A percentile compares a stretch with the other conserved stretches of the same genome.
phyloP scores from a whole-genome alignment of 139 green algal genomes.

The Mesotaenium endlicherianum region DNA sequence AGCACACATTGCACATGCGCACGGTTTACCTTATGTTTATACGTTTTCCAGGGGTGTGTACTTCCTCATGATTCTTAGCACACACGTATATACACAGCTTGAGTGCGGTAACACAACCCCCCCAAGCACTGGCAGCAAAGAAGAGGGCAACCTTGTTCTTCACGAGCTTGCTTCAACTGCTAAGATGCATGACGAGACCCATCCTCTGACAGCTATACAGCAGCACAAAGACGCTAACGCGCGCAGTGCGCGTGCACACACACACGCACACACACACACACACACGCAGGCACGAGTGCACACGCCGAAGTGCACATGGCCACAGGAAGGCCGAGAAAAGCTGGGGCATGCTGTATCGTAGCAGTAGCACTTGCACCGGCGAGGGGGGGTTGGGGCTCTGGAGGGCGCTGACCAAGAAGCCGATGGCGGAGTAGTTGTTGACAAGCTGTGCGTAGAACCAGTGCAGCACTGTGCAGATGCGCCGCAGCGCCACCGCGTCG shows the following conservation, averaged over 20 bases:
- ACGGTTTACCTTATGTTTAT: not conserved
- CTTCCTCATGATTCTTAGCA: too few species aligned
- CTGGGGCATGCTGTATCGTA: not conserved
- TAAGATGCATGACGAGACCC: too few species aligned
- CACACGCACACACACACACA: not conserved
- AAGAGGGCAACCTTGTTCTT: too few species aligned
- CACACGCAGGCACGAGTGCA: not conserved
- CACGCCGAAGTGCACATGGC: not conserved
- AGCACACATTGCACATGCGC: not conserved
- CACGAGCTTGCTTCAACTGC: too few species aligned
- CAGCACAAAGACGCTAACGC: not conserved
- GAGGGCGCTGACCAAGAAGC: slow-evolving; percentile 20
- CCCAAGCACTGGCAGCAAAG: too few species aligned
- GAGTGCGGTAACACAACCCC: too few species aligned
- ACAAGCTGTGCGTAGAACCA: not conserved
- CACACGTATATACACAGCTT: not conserved
- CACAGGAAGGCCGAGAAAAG: not conserved
- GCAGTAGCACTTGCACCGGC: not conserved
- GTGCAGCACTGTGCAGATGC: not conserved
- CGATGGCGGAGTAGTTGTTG: slow-evolving; percentile 21
- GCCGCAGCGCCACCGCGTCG: not conserved
- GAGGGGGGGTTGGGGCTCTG: not conserved
- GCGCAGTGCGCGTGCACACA: not conserved
- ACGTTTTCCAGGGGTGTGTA: not conserved
- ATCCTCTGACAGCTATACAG: too few species aligned